phyloP scores from a whole-genome alignment of 2,329 filamentous ascomycete genomes.

The Alternaria angustiovoidea region DNA sequence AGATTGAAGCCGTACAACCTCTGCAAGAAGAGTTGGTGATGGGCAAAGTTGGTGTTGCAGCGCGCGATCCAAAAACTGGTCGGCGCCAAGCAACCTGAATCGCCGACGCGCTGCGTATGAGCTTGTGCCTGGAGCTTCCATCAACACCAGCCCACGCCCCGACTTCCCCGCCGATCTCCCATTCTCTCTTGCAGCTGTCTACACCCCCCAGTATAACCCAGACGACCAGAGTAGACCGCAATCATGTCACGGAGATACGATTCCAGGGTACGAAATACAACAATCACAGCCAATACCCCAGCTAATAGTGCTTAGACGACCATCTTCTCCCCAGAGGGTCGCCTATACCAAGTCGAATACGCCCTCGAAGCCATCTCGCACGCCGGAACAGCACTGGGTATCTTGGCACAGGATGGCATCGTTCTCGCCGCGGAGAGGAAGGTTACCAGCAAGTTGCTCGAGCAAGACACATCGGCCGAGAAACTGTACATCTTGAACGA shows the following conservation, averaged over 20 bases:
- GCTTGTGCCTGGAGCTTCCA: constrained; percentile 51
- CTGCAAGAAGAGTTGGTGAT: not conserved
- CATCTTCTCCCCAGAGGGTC: constrained; percentile 99
- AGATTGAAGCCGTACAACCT: not conserved
- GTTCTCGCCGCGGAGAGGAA: constrained; percentile 98
- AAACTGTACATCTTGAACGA: constrained; percentile 99
- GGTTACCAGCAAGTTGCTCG: constrained; percentile 97
- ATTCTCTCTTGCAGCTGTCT: constrained; percentile 22
- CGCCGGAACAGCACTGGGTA: constrained; percentile 94
- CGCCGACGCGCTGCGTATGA: constrained; percentile 44
- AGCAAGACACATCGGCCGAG: constrained; percentile 99
- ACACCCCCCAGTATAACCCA: constrained; percentile 9
- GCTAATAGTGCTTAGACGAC: constrained; percentile 73
- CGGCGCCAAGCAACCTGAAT: constrained; percentile 36
- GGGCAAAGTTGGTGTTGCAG: constrained; percentile 24
- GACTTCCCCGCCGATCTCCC: constrained; percentile 31
- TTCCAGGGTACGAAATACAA: constrained; percentile 75
- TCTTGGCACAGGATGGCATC: constrained; percentile 97
- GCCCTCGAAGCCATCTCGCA: constrained; percentile 98
- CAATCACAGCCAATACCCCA: constrained; percentile 10
- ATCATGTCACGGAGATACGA: constrained; percentile 97
- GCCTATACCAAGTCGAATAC: constrained; percentile 99
- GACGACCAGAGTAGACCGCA: constrained; percentile 18
- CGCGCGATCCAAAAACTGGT: constrained; percentile 36
- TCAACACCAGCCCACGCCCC: constrained; percentile 38